Percentiles rank a stretch among this genome's conserved stretches.
phyloP scores from a whole-genome alignment of 345 rosid genomes.

The Brassica nigra region DNA sequence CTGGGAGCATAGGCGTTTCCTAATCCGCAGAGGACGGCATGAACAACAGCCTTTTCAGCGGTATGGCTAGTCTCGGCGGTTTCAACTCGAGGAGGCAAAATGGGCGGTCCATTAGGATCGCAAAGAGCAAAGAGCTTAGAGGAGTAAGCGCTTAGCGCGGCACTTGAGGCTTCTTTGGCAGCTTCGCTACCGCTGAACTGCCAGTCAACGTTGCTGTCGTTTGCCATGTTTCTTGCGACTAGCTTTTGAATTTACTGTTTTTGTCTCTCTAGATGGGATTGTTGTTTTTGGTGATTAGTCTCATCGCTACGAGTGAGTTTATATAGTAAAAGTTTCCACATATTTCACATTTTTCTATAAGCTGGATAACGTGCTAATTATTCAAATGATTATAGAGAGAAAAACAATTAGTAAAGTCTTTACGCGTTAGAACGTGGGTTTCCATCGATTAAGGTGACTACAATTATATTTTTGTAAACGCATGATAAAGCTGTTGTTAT shows the following conservation, averaged over 20 bases:
- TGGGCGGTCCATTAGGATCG: conserved; percentile 3
- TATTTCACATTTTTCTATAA: not conserved
- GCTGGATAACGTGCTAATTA: not conserved
- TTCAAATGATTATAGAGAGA: not conserved
- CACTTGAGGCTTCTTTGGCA: not conserved
- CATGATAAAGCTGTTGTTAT: not conserved
- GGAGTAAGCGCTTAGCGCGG: not conserved
- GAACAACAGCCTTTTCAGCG: not conserved
- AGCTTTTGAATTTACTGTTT: not conserved
- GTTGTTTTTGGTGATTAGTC: not conserved
- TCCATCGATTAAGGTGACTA: not conserved
- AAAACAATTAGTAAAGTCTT: not conserved
- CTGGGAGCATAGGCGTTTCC: not conserved
- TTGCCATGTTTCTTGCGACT: not conserved
- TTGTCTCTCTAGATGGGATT: not conserved
- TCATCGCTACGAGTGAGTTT: not conserved
- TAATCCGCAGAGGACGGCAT: not conserved
- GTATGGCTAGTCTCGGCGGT: not conserved
- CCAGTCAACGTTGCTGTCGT: not conserved
- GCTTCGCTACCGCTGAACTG: not conserved
- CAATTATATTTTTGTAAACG: not conserved
- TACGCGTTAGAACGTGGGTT: not conserved
- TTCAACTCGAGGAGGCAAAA: not conserved
- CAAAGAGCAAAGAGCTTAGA: not conserved
- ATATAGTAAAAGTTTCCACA: not conserved